Percentiles rank a stretch among this genome's conserved stretches.
Conservation (phyloP, 495 filamentous ascomycete genomes). For the Trichoderma erinaceum region DNA sequence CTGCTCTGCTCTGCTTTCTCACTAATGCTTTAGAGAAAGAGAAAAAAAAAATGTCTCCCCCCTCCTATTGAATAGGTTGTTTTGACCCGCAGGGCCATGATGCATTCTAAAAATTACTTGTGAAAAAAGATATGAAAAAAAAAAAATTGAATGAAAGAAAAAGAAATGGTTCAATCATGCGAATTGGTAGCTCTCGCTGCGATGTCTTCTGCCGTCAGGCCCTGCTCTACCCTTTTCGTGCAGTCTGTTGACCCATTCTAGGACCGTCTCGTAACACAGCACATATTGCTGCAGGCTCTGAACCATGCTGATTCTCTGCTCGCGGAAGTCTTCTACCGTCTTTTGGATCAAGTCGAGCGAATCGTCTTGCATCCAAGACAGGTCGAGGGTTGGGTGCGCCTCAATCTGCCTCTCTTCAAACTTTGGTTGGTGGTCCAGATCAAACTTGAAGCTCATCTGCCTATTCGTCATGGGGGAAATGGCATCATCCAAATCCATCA, state of each 20-base stretch:
- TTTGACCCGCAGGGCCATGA: background rate
- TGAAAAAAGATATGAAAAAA: background rate
- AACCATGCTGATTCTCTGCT: conserved; percentile 91
- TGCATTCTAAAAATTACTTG: background rate
- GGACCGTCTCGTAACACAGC: conserved; percentile 88
- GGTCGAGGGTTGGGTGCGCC: conserved; percentile 22
- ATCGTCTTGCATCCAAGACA: conserved; percentile 43
- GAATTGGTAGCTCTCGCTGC: conserved; percentile 26
- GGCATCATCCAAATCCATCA: conserved; percentile 11
- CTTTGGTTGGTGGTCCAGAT: background rate
- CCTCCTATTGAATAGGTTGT: background rate
- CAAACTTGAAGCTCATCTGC: conserved; percentile 4
- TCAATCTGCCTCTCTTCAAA: background rate
- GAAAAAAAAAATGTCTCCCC: no score
- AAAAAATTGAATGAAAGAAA: background rate
- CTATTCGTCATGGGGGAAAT: conserved; percentile 11
- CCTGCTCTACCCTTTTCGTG: conserved; percentile 35
- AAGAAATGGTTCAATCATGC: background rate
- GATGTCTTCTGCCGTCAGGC: conserved; percentile 23
- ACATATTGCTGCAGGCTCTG: conserved; percentile 93
- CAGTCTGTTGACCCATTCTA: conserved; percentile 69
- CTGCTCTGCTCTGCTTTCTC: background rate
- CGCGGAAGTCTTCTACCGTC: conserved; percentile 83
- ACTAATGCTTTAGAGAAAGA: background rate
- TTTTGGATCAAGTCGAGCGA: conserved; percentile 71